These are phyloP conservation scores for Monilinia laxa DNA, from an alignment of 2,329 filamentous ascomycete species.

Conservation along the genomic window DNA sequence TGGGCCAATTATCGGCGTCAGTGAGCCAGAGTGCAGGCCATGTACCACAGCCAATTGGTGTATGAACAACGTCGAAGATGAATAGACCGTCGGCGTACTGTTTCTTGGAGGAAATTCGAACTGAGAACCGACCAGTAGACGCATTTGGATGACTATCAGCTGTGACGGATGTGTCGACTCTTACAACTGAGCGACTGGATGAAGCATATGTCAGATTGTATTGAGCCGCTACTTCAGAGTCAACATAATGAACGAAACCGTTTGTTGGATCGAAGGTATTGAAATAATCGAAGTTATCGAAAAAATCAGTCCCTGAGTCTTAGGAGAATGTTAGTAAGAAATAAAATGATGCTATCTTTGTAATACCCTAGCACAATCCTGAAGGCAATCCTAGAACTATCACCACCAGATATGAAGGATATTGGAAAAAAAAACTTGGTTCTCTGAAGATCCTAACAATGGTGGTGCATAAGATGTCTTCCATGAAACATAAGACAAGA, in stretches of 20 bases:
- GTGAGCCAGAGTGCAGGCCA: slow-evolving; percentile 64
- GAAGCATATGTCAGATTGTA: slow-evolving; percentile 64
- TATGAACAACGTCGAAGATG: slow-evolving; percentile 57
- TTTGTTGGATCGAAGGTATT: slow-evolving; percentile 46
- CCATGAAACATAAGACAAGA: neutral
- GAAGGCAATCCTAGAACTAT: neutral
- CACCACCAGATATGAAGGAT: neutral
- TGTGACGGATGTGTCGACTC: slow-evolving; percentile 59
- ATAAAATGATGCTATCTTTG: neutral
- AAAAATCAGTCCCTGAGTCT: slow-evolving; percentile 45
- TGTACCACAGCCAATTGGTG: slow-evolving; percentile 55
- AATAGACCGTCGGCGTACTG: slow-evolving; percentile 56
- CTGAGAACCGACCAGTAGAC: slow-evolving; percentile 38
- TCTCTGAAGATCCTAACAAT: neutral
- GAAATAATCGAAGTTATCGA: slow-evolving; percentile 49
- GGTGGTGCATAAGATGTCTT: neutral
- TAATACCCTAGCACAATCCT: neutral
- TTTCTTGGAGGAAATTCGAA: slow-evolving; percentile 58
- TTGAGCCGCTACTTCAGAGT: slow-evolving; percentile 30
- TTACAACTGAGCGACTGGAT: slow-evolving; percentile 53
- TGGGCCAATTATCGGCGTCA: slow-evolving; percentile 59
- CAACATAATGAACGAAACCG: slow-evolving; percentile 50
- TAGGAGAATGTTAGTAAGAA: slow-evolving; percentile 13
- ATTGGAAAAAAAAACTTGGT: neutral
- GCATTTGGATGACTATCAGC: slow-evolving; percentile 57